Evolutionary conservation across 177 flowering plant genomes (phyloP).

Genomic region (Tripterygium wilfordii): DNA sequence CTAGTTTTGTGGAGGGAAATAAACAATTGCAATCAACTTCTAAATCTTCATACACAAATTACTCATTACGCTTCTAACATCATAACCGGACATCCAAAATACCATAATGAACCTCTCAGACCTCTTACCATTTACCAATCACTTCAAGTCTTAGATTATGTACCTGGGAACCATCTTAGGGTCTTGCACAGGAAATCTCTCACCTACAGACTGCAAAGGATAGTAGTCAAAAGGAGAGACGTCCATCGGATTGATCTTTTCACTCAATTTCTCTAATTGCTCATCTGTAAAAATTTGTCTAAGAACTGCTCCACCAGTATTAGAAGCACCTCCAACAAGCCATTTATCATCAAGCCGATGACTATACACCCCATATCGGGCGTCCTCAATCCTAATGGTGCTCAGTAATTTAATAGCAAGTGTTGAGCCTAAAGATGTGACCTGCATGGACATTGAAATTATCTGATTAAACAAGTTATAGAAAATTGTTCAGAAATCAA

Average conservation of each 20-base stretch:
- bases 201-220: slow-evolving; percentile 71
- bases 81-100: no score
- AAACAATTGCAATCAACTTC: no score
- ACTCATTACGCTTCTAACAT: no score
- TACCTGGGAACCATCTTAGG: slow-evolving; percentile 80
- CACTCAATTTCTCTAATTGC: slow-evolving; percentile 59
- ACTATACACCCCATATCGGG: slow-evolving; percentile 90
- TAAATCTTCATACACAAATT: no score
- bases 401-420: slow-evolving; percentile 89
- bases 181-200: slow-evolving; percentile 88
- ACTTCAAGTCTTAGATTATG: no score
- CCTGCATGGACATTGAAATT: slow-evolving; percentile 33
- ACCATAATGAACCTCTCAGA: no score
- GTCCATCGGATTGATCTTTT: slow-evolving; percentile 59
- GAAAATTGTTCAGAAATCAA: neutral
- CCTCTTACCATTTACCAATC: no score
- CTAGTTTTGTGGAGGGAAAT: no score
- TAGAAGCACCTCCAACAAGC: slow-evolving; percentile 85
- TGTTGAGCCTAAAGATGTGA: slow-evolving; percentile 96
- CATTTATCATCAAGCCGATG: slow-evolving; percentile 94
- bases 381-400: slow-evolving; percentile 77
- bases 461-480: neutral
- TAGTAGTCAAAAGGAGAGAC: slow-evolving; percentile 80
- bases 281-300: slow-evolving; percentile 72
- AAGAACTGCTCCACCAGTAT: slow-evolving; percentile 88